Conservation (phyloP, 306 rosid species). For the Castanea sativa region DNA sequence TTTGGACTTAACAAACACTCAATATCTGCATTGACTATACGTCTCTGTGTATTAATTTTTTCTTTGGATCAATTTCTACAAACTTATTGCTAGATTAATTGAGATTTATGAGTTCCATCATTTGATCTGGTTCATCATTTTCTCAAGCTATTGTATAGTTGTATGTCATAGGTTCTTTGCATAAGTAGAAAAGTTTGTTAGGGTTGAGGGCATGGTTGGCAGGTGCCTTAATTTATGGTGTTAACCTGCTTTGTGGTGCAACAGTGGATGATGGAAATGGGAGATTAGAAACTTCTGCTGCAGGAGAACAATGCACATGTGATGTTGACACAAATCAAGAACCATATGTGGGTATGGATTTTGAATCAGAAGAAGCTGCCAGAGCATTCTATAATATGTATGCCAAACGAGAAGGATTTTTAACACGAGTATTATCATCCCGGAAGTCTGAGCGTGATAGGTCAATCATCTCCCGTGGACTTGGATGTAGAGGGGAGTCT, state of each 20-base stretch:
- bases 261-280: constrained; percentile 32
- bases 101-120: neutral
- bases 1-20: neutral
- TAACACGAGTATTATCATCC: constrained; percentile 35
- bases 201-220: neutral
- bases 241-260: constrained; percentile 8
- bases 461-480: constrained; percentile 36
- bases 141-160: neutral
- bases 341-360: constrained; percentile 33
- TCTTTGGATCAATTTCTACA: neutral
- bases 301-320: constrained; percentile 22
- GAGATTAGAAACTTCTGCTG: constrained; percentile 22
- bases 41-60: too few species aligned
- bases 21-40: neutral
- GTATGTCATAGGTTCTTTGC: neutral
- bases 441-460: constrained; percentile 42
- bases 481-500: constrained; percentile 36
- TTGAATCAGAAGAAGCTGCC: constrained; percentile 29
- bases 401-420: constrained; percentile 30
- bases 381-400: constrained; percentile 32
- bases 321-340: constrained; percentile 31
- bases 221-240: constrained; percentile 13
- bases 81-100: neutral
- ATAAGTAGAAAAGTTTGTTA: neutral
- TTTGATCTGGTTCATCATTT: neutral